These are phyloP conservation scores for Metarhizium robertsii DNA, from an alignment of 2,329 filamentous ascomycete species.

Conservation along the genomic window DNA sequence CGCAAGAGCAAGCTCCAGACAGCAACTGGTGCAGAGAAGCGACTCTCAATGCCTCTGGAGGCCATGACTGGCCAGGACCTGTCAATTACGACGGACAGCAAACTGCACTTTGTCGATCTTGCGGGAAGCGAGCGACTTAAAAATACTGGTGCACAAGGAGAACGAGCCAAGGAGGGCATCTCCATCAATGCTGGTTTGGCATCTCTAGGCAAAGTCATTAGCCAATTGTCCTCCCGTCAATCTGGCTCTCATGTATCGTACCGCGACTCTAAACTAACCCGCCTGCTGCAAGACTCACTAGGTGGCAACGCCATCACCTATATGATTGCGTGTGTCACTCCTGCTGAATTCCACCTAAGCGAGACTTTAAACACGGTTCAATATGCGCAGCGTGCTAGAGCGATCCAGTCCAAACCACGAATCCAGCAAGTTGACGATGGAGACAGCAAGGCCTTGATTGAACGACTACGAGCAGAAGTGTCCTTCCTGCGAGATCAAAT, in stretches of 20 bases:
- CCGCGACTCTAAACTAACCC: conserved; percentile 92
- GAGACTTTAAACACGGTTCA: conserved; percentile 97
- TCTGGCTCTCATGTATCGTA: conserved; percentile 90
- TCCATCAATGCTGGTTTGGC: conserved; percentile 96
- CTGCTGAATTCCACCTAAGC: conserved; percentile 92
- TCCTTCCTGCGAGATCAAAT: conserved; percentile 91
- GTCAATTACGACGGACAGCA: conserved; percentile 85
- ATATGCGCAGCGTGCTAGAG: conserved; percentile 90
- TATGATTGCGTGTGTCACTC: conserved; percentile 98
- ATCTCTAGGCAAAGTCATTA: conserved; percentile 94
- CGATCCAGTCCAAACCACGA: conserved; percentile 93
- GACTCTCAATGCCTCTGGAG: conserved; percentile 79
- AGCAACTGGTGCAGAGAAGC: conserved; percentile 61
- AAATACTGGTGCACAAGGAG: conserved; percentile 91
- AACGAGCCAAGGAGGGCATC: conserved; percentile 90
- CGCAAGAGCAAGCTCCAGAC: conserved; percentile 54
- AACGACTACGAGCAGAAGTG: conserved; percentile 87
- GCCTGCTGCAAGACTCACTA: conserved; percentile 89
- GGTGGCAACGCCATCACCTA: conserved; percentile 97
- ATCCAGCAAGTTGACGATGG: conserved; percentile 91
- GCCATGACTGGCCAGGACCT: conserved; percentile 58
- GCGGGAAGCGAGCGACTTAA: conserved; percentile 94
- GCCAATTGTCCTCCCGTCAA: conserved; percentile 85
- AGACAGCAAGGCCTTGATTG: conserved; percentile 90
- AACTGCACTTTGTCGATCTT: conserved; percentile 95